A percentile compares a stretch with the other conserved stretches of the same genome.
These are phyloP conservation scores for Cyclotella choctawhatcheeana DNA, from an alignment of 108 stramenopile genomes.

Conservation along the genomic window DNA sequence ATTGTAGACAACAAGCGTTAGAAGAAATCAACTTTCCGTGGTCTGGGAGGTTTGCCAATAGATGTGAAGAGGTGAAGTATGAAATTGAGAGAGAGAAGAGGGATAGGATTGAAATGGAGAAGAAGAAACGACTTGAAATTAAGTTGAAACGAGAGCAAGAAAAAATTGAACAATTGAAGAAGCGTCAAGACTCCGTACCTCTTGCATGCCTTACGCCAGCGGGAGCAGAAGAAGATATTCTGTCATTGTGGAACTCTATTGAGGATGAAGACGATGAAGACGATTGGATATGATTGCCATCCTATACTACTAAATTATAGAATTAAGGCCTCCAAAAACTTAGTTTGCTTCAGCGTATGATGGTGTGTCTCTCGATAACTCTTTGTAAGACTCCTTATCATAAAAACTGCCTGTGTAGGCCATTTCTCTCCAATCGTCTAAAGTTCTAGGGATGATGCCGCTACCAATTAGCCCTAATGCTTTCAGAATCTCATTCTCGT, in stretches of 20 bases:
- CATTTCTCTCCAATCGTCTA: conserved; percentile 48
- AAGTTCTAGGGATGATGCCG: neutral
- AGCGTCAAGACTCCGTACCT: conserved; percentile 3
- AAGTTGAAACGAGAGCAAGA: conserved; percentile 33
- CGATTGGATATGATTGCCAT: conserved; percentile 1
- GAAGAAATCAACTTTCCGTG: conserved; percentile 49
- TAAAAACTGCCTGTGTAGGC: conserved; percentile 38
- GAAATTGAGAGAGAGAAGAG: conserved; percentile 19
- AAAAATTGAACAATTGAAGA: conserved; percentile 22
- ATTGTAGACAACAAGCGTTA: conserved; percentile 37
- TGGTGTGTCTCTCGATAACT: neutral
- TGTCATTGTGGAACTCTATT: conserved; percentile 44
- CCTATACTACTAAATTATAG: too few species aligned
- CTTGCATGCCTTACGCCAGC: neutral
- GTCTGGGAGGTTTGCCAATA: conserved; percentile 40
- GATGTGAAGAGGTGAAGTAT: conserved; percentile 41
- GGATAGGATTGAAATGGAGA: conserved; percentile 25
- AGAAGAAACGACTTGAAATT: conserved; percentile 2
- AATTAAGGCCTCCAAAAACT: neutral
- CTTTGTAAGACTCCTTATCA: neutral
- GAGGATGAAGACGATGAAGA: conserved; percentile 43
- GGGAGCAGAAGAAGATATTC: conserved; percentile 34
- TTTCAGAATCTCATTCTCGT: conserved; percentile 62
- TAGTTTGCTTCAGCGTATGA: conserved; percentile 1
- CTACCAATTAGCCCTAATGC: conserved; percentile 49